These are phyloP conservation scores for Jasminum sambac DNA, from an alignment of 257 asterid species.

Conservation along the genomic window DNA sequence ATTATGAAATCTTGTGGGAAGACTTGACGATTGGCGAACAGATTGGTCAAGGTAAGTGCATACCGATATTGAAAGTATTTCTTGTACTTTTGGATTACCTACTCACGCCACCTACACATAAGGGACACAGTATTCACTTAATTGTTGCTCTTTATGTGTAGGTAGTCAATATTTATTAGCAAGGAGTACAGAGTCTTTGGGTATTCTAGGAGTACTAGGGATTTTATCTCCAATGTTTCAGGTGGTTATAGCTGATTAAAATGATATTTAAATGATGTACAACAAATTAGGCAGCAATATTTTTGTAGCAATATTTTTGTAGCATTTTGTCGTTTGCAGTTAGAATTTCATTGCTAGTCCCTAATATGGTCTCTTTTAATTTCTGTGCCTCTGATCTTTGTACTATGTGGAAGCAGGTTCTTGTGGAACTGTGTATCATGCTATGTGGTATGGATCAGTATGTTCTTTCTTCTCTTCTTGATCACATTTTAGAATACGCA, in stretches of 20 bases:
- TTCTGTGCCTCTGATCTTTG: constrained; percentile 29
- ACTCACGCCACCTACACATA: too few species aligned
- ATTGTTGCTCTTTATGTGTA: too few species aligned
- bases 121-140: too few species aligned
- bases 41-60: constrained; percentile 80
- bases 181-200: too few species aligned
- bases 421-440: constrained; percentile 95
- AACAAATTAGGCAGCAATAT: background rate
- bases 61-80: constrained; percentile 7
- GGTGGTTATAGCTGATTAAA: background rate
- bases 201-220: too few species aligned
- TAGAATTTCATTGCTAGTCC: background rate
- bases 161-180: too few species aligned
- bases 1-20: constrained; percentile 92
- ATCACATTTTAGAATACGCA: constrained; percentile 8
- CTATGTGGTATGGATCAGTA: constrained; percentile 98
- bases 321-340: background rate
- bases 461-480: constrained; percentile 57
- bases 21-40: constrained; percentile 89
- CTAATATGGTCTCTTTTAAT: constrained; percentile 5
- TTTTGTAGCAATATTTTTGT: background rate
- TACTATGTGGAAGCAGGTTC: constrained; percentile 62
- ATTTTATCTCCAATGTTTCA: background rate
- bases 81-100: constrained; percentile 9
- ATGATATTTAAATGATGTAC: background rate